Evolutionary conservation across 306 rosid species (phyloP), one percentile per base, ranked within the genome.

Genomic region (Dicorynia guianensis): DNA sequence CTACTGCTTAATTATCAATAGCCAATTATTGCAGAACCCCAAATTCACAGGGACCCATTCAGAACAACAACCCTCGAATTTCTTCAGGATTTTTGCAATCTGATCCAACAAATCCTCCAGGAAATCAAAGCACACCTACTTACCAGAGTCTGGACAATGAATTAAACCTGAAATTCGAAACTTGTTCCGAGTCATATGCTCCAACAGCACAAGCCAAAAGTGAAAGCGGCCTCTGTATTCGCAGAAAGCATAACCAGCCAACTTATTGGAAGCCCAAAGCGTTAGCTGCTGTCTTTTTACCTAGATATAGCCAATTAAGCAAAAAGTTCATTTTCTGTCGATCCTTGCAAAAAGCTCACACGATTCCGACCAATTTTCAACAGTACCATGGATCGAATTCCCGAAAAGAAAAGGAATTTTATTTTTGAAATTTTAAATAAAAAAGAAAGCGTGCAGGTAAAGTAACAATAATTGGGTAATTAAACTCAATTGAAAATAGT

Each of bases 381-480:
- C 30, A 46, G 48, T 34, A 34, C 48, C 36, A 15, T 36, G 63
- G 39, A 30, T 60, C 59, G 44, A 38, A 52, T 34, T 30, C 14
- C 55, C 11, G 14, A 35, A n/a, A 0, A 18, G 66, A 43, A 56
- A 47, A 4, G 38, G 34, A 39, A 25, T 15, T 19, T 11, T 20
- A 11, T 46, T 34, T 12, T 18, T 49, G 8, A 1, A 14, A 48
- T 20, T 12, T 3, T 1, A 47, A 25, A 60, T 3, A 2, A 47
- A 25, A 60, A 53, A 25, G 42, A 67, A 83, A 77, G 66, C 92
- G 83, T 87, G 89, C 63, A 60, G 85, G 59, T 11, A 82, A 87
- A 85, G 91, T 56, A 88, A 88, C 86, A 53, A 73, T 35, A 76
- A 82, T 43, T 42, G 65, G 35, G 20, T 53, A 52, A 15, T 43